Conservation (phyloP, 2,329 filamentous ascomycete species). For the Ophiostoma fasciatum region DNA sequence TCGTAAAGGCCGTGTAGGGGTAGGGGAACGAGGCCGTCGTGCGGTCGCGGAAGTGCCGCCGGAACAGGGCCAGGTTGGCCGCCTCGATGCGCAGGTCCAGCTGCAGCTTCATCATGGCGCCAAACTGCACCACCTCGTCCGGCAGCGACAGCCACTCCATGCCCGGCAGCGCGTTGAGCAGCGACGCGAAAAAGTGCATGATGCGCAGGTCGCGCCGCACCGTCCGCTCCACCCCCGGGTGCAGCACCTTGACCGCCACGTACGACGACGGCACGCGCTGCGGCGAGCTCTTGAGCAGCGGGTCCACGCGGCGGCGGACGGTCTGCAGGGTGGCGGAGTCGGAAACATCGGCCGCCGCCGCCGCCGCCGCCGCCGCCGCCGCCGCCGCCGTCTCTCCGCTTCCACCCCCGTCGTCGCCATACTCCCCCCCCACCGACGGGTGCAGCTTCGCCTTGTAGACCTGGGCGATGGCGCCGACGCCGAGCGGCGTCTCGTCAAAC, state of each 20-base stretch:
- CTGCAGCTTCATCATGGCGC: slow-evolving; percentile 98
- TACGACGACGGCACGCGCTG: slow-evolving; percentile 77
- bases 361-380: neutral
- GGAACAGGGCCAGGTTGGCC: slow-evolving; percentile 76
- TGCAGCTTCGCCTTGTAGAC: slow-evolving; percentile 94
- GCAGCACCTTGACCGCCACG: slow-evolving; percentile 90
- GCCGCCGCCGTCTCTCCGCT: slow-evolving; percentile 4
- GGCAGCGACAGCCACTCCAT: slow-evolving; percentile 96
- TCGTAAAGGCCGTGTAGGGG: slow-evolving; percentile 84
- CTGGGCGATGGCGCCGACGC: slow-evolving; percentile 91
- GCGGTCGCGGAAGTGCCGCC: slow-evolving; percentile 76
- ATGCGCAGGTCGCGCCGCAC: slow-evolving; percentile 86
- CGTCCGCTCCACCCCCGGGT: slow-evolving; percentile 77
- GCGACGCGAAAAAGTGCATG: slow-evolving; percentile 78
- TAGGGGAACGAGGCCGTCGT: slow-evolving; percentile 95
- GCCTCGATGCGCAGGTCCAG: slow-evolving; percentile 90
- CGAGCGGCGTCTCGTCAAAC: slow-evolving; percentile 77
- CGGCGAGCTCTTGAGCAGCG: slow-evolving; percentile 72
- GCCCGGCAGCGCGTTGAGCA: slow-evolving; percentile 77
- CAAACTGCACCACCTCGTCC: slow-evolving; percentile 86
- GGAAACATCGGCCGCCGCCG: neutral
- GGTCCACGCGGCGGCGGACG: slow-evolving; percentile 69
- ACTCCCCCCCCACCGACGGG: slow-evolving; percentile 44
- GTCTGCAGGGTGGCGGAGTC: slow-evolving; percentile 17
- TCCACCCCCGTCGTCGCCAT: no score